Evolutionary conservation across 331 rosid genomes (phyloP).

Genomic region (Spiraea crenata): DNA sequence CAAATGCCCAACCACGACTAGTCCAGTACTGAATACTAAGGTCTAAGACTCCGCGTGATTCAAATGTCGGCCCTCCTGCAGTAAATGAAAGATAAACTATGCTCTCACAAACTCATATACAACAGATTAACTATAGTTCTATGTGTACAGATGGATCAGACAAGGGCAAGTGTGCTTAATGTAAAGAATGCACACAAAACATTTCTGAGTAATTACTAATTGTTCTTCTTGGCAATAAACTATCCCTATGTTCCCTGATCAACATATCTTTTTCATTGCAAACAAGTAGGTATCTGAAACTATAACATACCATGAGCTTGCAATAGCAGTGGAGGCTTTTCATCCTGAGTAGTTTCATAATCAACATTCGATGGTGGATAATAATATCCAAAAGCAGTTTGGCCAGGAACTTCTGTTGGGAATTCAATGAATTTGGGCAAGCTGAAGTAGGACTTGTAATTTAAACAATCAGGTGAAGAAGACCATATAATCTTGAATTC

Average conservation of each 20-base stretch:
- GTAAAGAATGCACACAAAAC: neutral
- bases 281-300: neutral
- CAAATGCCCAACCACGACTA: conserved; percentile 90
- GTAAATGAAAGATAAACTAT: conserved; percentile 17
- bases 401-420: conserved; percentile 90
- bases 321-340: conserved; percentile 83
- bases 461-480: conserved; percentile 76
- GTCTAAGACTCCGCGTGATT: conserved; percentile 63
- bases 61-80: conserved; percentile 90
- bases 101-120: neutral
- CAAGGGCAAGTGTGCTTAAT: neutral
- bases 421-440: conserved; percentile 83
- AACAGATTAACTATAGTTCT: neutral
- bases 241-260: neutral
- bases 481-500: conserved; percentile 76
- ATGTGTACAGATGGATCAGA: neutral
- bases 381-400: conserved; percentile 85
- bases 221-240: neutral
- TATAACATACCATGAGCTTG: conserved; percentile 72
- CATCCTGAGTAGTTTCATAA: conserved; percentile 61
- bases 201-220: too few relatives aligned
- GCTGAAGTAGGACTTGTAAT: conserved; percentile 65
- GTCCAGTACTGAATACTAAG: conserved; percentile 85
- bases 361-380: conserved; percentile 71
- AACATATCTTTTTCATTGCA: neutral